Percentiles rank a stretch among this genome's conserved stretches.
Conservation (phyloP, 768 basidiomycete genomes). For the Austroboletus eburneus region DNA sequence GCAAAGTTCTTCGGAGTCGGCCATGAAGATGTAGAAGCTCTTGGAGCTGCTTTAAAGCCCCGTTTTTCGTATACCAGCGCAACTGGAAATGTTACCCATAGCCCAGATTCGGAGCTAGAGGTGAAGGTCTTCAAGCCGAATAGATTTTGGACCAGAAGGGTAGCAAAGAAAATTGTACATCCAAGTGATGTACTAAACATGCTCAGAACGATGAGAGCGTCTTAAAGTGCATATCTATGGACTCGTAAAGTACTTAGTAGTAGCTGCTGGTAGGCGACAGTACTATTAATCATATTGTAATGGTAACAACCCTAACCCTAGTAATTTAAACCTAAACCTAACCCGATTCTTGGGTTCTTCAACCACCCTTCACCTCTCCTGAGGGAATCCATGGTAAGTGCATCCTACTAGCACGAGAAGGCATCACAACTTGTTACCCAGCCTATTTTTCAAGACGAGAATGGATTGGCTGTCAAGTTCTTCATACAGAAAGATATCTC, state of each 20-base stretch:
- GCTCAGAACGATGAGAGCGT: slow-evolving; percentile 40
- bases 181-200: slow-evolving; percentile 41
- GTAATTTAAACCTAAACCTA: slow-evolving; percentile 24
- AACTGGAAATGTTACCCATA: slow-evolving; percentile 5
- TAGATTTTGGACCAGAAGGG: slow-evolving; percentile 39
- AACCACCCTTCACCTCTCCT: slow-evolving; percentile 1
- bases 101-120: slow-evolving; percentile 19
- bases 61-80: background rate
- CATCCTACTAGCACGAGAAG: background rate
- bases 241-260: too few relatives aligned
- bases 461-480: slow-evolving; percentile 71
- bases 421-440: slow-evolving; percentile 23
- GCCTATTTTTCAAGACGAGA: slow-evolving; percentile 71
- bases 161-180: slow-evolving; percentile 31
- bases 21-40: slow-evolving; percentile 1
- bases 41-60: background rate
- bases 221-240: slow-evolving; percentile 4
- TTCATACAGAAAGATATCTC: slow-evolving; percentile 79
- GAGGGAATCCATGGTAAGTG: slow-evolving; percentile 20
- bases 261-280: too few relatives aligned
- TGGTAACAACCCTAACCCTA: slow-evolving; percentile 26
- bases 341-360: slow-evolving; percentile 31
- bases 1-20: slow-evolving; percentile 15
- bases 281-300: slow-evolving; percentile 7
- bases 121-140: slow-evolving; percentile 35